Percentiles rank a stretch among this genome's conserved stretches.
Conservation (phyloP, 1,139 yeast genomes). For the Pichia sp. region DNA sequence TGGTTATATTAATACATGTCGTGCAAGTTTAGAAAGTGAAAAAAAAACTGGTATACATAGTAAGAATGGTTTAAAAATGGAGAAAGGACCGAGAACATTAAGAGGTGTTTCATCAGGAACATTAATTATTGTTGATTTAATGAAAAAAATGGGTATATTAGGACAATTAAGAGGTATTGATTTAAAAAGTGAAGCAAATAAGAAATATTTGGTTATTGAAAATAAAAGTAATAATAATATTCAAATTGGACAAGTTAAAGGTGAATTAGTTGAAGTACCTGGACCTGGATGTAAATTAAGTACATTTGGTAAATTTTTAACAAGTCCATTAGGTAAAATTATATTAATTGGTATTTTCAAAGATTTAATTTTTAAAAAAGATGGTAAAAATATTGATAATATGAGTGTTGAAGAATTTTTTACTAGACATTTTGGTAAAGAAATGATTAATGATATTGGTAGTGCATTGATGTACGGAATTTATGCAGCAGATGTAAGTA, state of each 20-base stretch:
- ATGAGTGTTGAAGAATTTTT: conserved; percentile 52
- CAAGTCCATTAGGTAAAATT: conserved; percentile 35
- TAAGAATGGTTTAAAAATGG: conserved; percentile 31
- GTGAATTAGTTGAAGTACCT: conserved; percentile 48
- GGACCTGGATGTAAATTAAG: conserved; percentile 30
- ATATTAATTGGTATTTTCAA: conserved; percentile 33
- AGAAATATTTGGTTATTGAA: conserved; percentile 45
- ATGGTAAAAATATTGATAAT: conserved; percentile 7
- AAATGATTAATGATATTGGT: conserved; percentile 53
- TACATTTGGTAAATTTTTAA: conserved; percentile 38
- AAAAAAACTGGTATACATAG: conserved; percentile 20
- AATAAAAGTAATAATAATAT: conserved; percentile 16
- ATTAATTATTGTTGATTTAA: conserved; percentile 50
- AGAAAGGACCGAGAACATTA: conserved; percentile 72
- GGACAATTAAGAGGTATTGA: conserved; percentile 46
- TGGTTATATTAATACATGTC: conserved; percentile 68
- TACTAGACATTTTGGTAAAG: conserved; percentile 59
- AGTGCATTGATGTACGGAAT: conserved; percentile 88
- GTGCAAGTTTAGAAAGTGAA: conserved; percentile 7
- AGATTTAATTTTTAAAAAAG: conserved; percentile 38
- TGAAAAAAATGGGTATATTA: conserved; percentile 39
- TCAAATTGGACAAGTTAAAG: conserved; percentile 21
- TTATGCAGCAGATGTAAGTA: conserved; percentile 76
- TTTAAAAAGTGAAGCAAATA: conserved; percentile 48
- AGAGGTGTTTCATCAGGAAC: conserved; percentile 68